Percentiles rank a stretch among this genome's conserved stretches.
Evolutionary conservation across 2,329 filamentous ascomycete genomes (phyloP).

Genomic region (Dissoconium aciculare): DNA sequence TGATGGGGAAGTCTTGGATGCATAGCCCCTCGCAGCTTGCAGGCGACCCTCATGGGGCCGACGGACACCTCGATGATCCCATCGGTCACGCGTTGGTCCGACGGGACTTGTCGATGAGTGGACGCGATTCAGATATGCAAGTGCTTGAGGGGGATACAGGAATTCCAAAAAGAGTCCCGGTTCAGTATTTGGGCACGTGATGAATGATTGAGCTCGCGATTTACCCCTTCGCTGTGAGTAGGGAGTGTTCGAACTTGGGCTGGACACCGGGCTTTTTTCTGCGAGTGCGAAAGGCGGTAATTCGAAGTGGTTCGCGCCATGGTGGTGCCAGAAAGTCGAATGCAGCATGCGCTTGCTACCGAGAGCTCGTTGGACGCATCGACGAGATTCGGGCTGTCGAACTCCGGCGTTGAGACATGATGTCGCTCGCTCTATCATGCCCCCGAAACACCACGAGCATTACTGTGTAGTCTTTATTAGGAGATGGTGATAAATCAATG

Average conservation of each 20-base stretch:
- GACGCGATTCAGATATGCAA: conserved; percentile 23
- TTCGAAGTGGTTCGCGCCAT: conserved; percentile 32
- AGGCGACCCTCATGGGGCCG: conserved; percentile 17
- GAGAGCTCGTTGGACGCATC: conserved; percentile 24
- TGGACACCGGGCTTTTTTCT: background rate
- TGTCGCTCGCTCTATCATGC: conserved; percentile 46
- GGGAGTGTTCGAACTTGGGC: conserved; percentile 1
- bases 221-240: too few relatives aligned
- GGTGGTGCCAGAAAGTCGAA: conserved; percentile 42
- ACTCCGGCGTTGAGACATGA: conserved; percentile 44
- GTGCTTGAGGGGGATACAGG: conserved; percentile 32
- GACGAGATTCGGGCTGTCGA: conserved; percentile 31
- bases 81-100: conserved; percentile 13
- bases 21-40: conserved; percentile 15
- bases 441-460: too few relatives aligned
- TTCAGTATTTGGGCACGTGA: background rate
- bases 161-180: conserved; percentile 29
- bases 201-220: background rate
- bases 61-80: conserved; percentile 17
- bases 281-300: background rate
- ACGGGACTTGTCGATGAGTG: background rate
- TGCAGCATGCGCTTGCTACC: conserved; percentile 37
- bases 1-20: conserved; percentile 10
- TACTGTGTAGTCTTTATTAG: too few relatives aligned
- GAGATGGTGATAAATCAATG: background rate